Percentiles rank a stretch among this genome's conserved stretches.
phyloP scores from a whole-genome alignment of 306 rosid species.

The Fragaria ananassa region DNA sequence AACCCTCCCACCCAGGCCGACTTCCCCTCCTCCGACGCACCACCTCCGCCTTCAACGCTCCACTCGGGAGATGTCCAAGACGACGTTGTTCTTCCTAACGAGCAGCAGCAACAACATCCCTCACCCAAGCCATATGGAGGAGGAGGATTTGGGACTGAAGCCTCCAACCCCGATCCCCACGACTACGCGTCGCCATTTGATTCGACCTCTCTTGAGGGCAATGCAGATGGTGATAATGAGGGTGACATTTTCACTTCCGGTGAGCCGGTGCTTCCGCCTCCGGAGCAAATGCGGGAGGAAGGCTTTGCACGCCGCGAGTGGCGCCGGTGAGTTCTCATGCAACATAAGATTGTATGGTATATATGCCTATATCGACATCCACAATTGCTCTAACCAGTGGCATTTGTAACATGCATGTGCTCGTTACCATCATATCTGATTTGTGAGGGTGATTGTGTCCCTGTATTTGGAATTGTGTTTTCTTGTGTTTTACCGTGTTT shows the following conservation, averaged over 20 bases:
- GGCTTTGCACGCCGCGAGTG: constrained; percentile 74
- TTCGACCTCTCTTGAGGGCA: constrained; percentile 17
- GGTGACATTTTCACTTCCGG: constrained; percentile 36
- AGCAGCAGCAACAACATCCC: not conserved
- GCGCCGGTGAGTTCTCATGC: constrained; percentile 59
- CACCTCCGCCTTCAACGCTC: constrained; percentile 23
- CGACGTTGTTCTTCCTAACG: constrained; percentile 20
- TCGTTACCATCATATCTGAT: not conserved
- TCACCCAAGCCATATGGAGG: constrained; percentile 9
- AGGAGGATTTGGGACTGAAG: constrained; percentile 22
- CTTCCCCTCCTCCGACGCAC: constrained; percentile 21
- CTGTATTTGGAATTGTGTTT: not conserved
- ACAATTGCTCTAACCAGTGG: not conserved
- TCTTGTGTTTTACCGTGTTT: not conserved
- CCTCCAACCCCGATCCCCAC: constrained; percentile 41
- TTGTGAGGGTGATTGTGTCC: not conserved
- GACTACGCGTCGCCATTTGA: constrained; percentile 59
- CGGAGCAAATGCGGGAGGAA: constrained; percentile 69
- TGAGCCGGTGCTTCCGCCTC: constrained; percentile 70
- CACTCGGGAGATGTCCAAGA: constrained; percentile 21
- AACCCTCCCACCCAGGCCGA: constrained; percentile 11
- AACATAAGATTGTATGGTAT: not conserved
- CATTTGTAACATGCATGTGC: not conserved
- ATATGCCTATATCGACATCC: too few relatives aligned
- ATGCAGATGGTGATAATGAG: constrained; percentile 10